Evolutionary conservation across 202 grass and related monocot genomes (phyloP), one percentile per base, ranked within the genome.

Genomic region (Eragrostis tef): DNA sequence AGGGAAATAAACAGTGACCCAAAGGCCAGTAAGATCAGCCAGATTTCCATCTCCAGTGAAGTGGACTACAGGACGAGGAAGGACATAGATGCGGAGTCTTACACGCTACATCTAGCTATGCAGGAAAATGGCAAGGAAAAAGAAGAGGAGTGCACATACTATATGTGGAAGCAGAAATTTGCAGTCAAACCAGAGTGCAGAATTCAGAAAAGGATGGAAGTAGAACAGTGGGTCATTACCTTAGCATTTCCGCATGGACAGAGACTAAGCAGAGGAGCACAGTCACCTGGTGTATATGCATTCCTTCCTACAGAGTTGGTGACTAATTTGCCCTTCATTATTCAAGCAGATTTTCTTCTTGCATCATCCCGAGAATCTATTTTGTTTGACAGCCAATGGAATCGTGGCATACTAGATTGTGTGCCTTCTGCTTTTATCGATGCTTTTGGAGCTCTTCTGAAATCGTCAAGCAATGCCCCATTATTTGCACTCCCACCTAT

Each of bases 101-200:
- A 81, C 59, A 80, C 75, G 0, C 65, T 87, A 1, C 60, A 63
- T 84, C 75, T 87, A 54, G 39, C 78, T 49, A 77, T 80, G 56
- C 27, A 86, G 8, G 68, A 79, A 68, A 57, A 31, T 58, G 36
- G 44, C 4, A 66, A 58, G 6, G 52, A 58, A 22, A 71, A 71
- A 68, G 31, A 27, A 64, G 73, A 65, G 47, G 81, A 86, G 44
- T 57, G 49, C 84, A 85, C n/a, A 6, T 81, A 81, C 60, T 84
- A 94, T 73, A 87, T 87, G 85, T 87, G 85, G 89, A 81, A 73
- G 64, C 89, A 91, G 49, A 91, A 71, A 11, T 91, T 91, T 46
- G 64, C 39, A 1, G 56, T 91, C 9, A 73, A 80, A 15, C 52
- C 22, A 2, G 80, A 87, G 11, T 72, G 69, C 13, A 63, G 47